Conservation (phyloP, 2,329 filamentous ascomycete genomes). For the Neoscytalidium dimidiatum region DNA sequence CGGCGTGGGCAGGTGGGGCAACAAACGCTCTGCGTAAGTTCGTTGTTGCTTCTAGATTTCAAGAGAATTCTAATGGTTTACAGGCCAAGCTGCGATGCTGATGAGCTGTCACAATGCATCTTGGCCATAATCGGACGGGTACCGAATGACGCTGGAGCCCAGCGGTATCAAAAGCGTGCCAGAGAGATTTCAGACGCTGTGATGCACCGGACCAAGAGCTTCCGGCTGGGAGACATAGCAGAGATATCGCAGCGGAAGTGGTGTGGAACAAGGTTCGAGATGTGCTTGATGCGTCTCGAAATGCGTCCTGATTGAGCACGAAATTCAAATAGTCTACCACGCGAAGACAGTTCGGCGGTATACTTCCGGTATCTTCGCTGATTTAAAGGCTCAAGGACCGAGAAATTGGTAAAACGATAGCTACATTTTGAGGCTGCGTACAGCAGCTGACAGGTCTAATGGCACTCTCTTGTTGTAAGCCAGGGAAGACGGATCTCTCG, state of each 20-base stretch:
- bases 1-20: not conserved
- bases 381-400: too few relatives aligned
- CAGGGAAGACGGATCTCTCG: too few relatives aligned
- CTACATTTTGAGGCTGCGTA: too few relatives aligned
- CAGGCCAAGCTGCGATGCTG: not conserved
- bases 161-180: not conserved
- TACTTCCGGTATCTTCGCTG: too few relatives aligned
- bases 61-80: not conserved
- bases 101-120: not conserved
- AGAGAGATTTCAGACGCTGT: not conserved
- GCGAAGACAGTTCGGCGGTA: too few relatives aligned
- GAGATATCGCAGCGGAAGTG: not conserved
- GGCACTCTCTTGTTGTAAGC: too few relatives aligned
- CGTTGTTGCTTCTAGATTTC: not conserved
- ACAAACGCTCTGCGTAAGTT: not conserved
- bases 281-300: not conserved
- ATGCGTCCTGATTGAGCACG: too few relatives aligned
- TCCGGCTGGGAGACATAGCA: not conserved
- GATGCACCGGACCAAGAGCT: not conserved
- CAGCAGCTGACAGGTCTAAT: too few relatives aligned
- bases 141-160: not conserved
- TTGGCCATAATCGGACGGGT: not conserved
- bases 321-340: too few relatives aligned
- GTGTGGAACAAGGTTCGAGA: not conserved
- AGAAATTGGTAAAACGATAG: too few relatives aligned